Evolutionary conservation across 306 rosid species (phyloP), one percentile per base, ranked within the genome.

Genomic region (Clitoria ternatea): DNA sequence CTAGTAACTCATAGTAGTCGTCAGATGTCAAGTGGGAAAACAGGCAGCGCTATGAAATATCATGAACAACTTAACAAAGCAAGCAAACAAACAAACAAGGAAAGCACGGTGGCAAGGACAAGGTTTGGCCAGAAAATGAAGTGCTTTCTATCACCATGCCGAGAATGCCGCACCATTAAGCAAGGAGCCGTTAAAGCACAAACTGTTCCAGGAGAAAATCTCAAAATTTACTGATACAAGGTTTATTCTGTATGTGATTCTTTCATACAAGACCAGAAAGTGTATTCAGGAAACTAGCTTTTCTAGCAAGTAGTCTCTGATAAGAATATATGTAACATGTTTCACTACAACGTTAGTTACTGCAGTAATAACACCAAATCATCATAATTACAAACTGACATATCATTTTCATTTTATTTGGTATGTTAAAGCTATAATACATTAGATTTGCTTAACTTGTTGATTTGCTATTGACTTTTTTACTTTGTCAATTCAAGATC

Each of bases 91-190:
- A 39, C 54, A 13, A 72, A 68, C 45, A 75, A 75, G 69, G 40
- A 76, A 73, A 44, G 70, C 24, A 35, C 66, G 2, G 52, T 2
- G 59, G 20, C 33, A 52, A 79, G 76, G 45, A 57, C 62, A 50
- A 27, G 73, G 54, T 77, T 82, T 62, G 80, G 83, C 70, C 52
- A 48, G 83, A 87, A 77, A 79, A 9, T 86, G 15, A 74, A 42
- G 72, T 77, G 66, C 66, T 70, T 84, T 70, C 48, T 81, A 50
- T 84, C 74, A 59, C 95, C 90, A 37, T 88, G 95, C 69, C 74
- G 50, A 64, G 82, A 79, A 63, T 84, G 86, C 70, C 45, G 4
- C 55, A 79, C 80, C 15, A 43, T 42, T 77, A 61, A 73, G 74
- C 88, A 85, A 39, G 68, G 39, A 22, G 24, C 49, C 4, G 37